Conservation (phyloP, 352 stramenopile species). For the Phytopythium vexans region DNA sequence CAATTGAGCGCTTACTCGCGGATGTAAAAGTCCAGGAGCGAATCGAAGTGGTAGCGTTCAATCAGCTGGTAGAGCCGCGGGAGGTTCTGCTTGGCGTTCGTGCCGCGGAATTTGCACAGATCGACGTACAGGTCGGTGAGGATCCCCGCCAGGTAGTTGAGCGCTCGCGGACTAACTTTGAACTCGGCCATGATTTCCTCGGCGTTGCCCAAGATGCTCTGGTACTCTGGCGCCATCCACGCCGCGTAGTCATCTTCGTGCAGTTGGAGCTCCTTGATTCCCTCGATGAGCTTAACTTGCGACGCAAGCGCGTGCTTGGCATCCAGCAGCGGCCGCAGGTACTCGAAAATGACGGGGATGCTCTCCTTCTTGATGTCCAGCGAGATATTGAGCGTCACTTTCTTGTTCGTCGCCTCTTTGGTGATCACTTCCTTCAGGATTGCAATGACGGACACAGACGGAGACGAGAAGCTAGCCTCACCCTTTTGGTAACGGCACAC, state of each 20-base stretch:
- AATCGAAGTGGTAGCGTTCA: constrained; percentile 80
- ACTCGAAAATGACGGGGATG: constrained; percentile 61
- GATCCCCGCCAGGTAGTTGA: constrained; percentile 79
- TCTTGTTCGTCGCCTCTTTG: constrained; percentile 76
- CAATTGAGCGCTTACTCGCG: constrained; percentile 22
- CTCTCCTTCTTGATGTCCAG: constrained; percentile 83
- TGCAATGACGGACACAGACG: constrained; percentile 78
- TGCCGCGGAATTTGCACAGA: constrained; percentile 79
- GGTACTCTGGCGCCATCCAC: constrained; percentile 84
- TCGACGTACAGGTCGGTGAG: constrained; percentile 86
- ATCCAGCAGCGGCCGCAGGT: constrained; percentile 61
- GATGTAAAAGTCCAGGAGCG: constrained; percentile 74
- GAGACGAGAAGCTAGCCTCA: constrained; percentile 67
- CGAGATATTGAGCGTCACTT: constrained; percentile 74
- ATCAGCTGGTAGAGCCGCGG: constrained; percentile 71
- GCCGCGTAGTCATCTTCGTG: constrained; percentile 66
- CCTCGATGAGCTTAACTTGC: constrained; percentile 80
- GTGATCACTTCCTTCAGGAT: constrained; percentile 87
- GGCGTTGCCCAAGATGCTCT: constrained; percentile 60
- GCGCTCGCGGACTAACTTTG: constrained; percentile 59
- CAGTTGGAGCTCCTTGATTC: constrained; percentile 81
- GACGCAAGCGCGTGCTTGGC: constrained; percentile 68
- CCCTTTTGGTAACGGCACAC: constrained; percentile 74
- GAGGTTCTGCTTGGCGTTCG: constrained; percentile 73
- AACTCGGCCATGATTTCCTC: constrained; percentile 74